Evolutionary conservation across 306 rosid species (phyloP).

Genomic region (Cucurbita pepo): DNA sequence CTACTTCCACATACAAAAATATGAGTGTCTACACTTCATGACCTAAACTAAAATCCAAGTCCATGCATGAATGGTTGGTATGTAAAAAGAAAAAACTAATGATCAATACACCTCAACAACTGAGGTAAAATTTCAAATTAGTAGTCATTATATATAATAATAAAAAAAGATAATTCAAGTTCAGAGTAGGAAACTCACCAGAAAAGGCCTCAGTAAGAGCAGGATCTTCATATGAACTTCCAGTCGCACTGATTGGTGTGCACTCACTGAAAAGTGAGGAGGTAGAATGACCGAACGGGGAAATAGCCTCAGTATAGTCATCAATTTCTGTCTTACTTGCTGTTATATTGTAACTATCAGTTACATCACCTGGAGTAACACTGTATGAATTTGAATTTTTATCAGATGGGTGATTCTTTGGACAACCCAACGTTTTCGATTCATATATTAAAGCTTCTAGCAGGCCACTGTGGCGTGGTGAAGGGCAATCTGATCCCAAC

Average conservation of each 20-base stretch:
- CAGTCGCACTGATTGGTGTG: slow-evolving; percentile 38
- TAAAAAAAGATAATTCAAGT: background rate
- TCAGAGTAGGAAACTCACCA: slow-evolving; percentile 32
- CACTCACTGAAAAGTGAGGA: slow-evolving; percentile 46
- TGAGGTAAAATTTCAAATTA: background rate
- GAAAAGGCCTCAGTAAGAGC: slow-evolving; percentile 26
- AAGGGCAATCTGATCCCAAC: slow-evolving; percentile 46
- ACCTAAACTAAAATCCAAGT: background rate
- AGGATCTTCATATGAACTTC: slow-evolving; percentile 48
- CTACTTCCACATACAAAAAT: background rate
- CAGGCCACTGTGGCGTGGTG: slow-evolving; percentile 70
- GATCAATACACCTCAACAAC: no score
- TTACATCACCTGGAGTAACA: slow-evolving; percentile 43
- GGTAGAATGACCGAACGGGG: slow-evolving; percentile 52
- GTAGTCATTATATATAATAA: background rate
- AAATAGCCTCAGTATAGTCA: slow-evolving; percentile 39
- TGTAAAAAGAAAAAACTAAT: no score
- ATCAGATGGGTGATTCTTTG: slow-evolving; percentile 37
- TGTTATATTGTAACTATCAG: slow-evolving; percentile 35
- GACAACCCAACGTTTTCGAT: slow-evolving; percentile 36
- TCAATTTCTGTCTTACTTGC: slow-evolving; percentile 44
- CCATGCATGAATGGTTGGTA: background rate
- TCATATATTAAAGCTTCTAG: slow-evolving; percentile 71
- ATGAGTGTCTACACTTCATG: background rate
- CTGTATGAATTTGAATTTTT: slow-evolving; percentile 65